Conservation (phyloP, 495 filamentous ascomycete genomes). For the Podospora appendiculata region DNA sequence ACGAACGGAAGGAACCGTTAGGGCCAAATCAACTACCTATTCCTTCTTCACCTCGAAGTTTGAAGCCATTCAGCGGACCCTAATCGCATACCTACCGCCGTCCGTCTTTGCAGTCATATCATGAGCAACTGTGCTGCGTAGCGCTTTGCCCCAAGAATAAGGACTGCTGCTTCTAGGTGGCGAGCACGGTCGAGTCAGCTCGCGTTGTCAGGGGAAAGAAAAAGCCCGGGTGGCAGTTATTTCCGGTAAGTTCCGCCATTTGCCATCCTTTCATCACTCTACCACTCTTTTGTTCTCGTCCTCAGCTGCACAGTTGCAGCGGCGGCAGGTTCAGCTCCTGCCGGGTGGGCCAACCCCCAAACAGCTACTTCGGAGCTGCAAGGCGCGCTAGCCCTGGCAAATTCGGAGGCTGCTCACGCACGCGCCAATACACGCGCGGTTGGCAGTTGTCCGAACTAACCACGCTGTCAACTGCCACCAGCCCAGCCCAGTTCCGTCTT, state of each 20-base stretch:
- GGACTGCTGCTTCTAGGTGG: conserved; percentile 14
- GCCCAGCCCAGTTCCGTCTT: too few relatives aligned
- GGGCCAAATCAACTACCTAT: too few relatives aligned
- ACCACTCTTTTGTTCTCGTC: not conserved
- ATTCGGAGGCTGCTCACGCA: not conserved
- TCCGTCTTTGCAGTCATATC: too few relatives aligned
- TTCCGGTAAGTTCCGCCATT: conserved; percentile 5
- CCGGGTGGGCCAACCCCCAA: not conserved
- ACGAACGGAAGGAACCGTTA: too few relatives aligned
- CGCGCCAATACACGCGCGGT: conserved; percentile 8
- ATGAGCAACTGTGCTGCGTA: not conserved
- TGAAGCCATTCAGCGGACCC: too few relatives aligned
- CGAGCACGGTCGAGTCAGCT: not conserved
- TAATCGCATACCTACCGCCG: too few relatives aligned
- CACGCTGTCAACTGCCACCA: not conserved
- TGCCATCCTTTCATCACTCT: not conserved
- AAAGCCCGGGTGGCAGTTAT: not conserved
- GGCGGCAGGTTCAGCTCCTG: not conserved
- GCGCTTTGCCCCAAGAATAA: not conserved
- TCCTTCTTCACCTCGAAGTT: too few relatives aligned
- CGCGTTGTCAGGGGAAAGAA: not conserved
- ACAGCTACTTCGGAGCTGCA: conserved; percentile 4
- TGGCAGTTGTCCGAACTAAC: not conserved
- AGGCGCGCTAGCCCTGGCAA: conserved; percentile 1
- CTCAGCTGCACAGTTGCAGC: conserved; percentile 1